phyloP scores from a whole-genome alignment of 805 yeast species.

The Ogataea neopini region DNA sequence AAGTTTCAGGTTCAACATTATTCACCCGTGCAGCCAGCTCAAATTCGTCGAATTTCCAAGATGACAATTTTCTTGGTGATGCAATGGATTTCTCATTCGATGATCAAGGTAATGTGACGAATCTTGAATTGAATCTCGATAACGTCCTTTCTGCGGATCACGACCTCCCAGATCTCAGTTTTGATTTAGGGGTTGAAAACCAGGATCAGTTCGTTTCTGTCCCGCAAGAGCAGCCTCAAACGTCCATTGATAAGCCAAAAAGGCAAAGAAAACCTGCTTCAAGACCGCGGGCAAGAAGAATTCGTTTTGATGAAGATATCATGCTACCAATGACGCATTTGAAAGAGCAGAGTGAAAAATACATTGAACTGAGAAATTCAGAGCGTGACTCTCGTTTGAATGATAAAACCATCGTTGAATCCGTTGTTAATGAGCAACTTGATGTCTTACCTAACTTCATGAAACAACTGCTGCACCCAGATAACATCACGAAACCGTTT shows the following conservation, averaged over 20 bases:
- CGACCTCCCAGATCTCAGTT: conserved; percentile 9
- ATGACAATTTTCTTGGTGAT: conserved; percentile 8
- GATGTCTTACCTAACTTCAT: conserved; percentile 11
- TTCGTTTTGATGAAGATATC: conserved; percentile 18
- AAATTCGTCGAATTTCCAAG: conserved; percentile 7
- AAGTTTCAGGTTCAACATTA: conserved; percentile 7
- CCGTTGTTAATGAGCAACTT: conserved; percentile 7
- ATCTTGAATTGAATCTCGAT: conserved; percentile 5
- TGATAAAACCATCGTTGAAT: neutral
- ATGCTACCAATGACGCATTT: conserved; percentile 15
- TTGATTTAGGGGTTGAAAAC: conserved; percentile 8
- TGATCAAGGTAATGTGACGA: conserved; percentile 17
- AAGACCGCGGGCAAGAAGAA: conserved; percentile 10
- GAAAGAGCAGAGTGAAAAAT: conserved; percentile 20
- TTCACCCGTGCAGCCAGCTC: conserved; percentile 14
- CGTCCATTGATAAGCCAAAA: neutral
- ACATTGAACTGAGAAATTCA: conserved; percentile 8
- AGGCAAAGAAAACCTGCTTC: neutral
- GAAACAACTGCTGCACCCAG: conserved; percentile 11
- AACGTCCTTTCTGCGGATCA: conserved; percentile 7
- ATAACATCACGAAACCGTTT: neutral
- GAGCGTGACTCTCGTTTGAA: conserved; percentile 2
- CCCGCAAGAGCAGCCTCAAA: neutral
- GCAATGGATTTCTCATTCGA: conserved; percentile 20
- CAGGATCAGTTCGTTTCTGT: neutral